These are phyloP conservation scores for Aspergillus baeticus DNA, from an alignment of 495 filamentous ascomycete genomes.

Conservation along the genomic window DNA sequence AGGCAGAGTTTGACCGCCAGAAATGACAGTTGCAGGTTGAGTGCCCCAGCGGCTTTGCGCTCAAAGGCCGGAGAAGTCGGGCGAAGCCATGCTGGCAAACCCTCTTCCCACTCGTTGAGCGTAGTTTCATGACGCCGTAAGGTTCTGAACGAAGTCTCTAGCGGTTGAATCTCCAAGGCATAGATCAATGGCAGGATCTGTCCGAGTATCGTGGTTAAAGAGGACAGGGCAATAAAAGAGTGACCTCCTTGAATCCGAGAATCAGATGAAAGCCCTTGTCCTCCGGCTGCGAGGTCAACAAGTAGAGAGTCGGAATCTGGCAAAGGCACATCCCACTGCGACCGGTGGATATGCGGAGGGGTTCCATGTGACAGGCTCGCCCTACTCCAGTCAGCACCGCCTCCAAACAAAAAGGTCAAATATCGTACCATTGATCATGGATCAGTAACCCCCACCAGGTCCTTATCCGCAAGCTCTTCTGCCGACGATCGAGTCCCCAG, in stretches of 20 bases:
- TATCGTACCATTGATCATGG: slow-evolving; percentile 7
- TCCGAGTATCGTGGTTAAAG: slow-evolving; percentile 2
- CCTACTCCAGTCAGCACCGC: not conserved
- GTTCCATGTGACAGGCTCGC: slow-evolving; percentile 10
- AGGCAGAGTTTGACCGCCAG: slow-evolving; percentile 6
- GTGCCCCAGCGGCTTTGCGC: not conserved
- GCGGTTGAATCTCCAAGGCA: not conserved
- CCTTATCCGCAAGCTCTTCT: slow-evolving; percentile 10
- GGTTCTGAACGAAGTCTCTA: not conserved
- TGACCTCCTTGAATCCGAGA: not conserved
- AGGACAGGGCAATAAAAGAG: slow-evolving; percentile 5
- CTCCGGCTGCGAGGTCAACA: not conserved
- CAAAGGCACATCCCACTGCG: slow-evolving; percentile 5
- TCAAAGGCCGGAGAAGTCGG: slow-evolving; percentile 6
- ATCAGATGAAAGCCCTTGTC: not conserved
- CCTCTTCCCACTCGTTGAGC: slow-evolving; percentile 11
- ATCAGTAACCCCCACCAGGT: slow-evolving; percentile 9
- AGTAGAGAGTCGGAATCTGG: slow-evolving; percentile 2
- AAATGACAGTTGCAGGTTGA: slow-evolving; percentile 8
- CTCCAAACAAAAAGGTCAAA: not conserved
- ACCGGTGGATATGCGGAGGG: slow-evolving; percentile 5
- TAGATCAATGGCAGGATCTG: slow-evolving; percentile 6
- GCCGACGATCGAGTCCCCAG: slow-evolving; percentile 7
- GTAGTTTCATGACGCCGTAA: slow-evolving; percentile 6
- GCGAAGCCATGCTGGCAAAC: not conserved